A percentile compares a stretch with the other conserved stretches of the same genome.
Evolutionary conservation across 228 moss, liverwort and hornwort species (phyloP).

Genomic region (Sphagnum magellanicum): DNA sequence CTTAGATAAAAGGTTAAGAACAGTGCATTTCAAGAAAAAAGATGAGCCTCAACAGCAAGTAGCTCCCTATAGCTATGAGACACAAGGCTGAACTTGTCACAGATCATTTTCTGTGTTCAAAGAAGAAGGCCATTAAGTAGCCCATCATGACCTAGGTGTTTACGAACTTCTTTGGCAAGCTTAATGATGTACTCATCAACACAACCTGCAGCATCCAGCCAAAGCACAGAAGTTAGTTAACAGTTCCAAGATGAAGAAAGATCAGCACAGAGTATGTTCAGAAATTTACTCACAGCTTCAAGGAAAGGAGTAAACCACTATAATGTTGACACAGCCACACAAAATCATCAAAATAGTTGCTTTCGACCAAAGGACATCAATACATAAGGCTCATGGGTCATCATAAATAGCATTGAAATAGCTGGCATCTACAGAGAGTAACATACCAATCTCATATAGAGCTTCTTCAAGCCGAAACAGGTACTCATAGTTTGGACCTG

Average conservation of each 20-base stretch:
- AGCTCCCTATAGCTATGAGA: no score
- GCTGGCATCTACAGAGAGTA: not conserved
- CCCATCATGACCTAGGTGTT: constrained; percentile 14
- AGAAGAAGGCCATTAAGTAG: no score
- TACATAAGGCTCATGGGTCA: not conserved
- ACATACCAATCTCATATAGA: constrained; percentile 69
- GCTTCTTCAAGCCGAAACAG: constrained; percentile 68
- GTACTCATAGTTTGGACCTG: constrained; percentile 80
- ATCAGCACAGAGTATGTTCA: not conserved
- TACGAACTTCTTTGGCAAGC: constrained; percentile 77
- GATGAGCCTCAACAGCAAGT: no score
- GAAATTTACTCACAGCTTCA: not conserved
- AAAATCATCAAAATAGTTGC: not conserved
- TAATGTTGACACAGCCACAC: not conserved
- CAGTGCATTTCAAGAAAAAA: no score
- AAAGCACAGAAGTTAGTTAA: not conserved
- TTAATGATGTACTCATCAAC: constrained; percentile 58
- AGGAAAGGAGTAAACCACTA: not conserved
- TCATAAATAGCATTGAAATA: no score
- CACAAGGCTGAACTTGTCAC: no score
- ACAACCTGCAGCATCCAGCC: constrained; percentile 37
- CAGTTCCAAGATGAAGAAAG: not conserved
- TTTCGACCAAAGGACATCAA: not conserved
- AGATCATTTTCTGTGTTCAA: no score
- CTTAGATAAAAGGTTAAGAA: no score